Conservation (phyloP, 2,329 filamentous ascomycete species). For the Penicillium sp. region DNA sequence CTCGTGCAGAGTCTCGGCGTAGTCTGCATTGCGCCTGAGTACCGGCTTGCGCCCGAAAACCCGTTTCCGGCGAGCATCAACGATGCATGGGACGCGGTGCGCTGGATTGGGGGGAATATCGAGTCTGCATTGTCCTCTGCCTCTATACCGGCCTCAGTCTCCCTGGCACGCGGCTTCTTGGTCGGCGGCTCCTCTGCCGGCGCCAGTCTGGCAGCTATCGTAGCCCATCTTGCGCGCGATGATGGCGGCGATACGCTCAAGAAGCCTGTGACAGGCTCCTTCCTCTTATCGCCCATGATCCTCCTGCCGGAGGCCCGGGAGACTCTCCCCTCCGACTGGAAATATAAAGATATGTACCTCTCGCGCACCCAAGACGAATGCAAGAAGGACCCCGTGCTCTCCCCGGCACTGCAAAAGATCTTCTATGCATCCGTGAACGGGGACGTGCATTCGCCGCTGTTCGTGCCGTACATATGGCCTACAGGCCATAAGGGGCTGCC, state of each 20-base stretch:
- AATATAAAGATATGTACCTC: conserved; percentile 15
- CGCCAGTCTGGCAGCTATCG: conserved; percentile 32
- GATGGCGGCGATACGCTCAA: conserved; percentile 28
- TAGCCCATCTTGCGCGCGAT: conserved; percentile 32
- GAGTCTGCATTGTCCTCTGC: conserved; percentile 39
- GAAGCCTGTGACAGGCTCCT: conserved; percentile 45
- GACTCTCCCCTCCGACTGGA: conserved; percentile 17
- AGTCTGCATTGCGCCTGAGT: conserved; percentile 22
- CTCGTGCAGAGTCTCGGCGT: conserved; percentile 14
- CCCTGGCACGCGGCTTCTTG: conserved; percentile 45
- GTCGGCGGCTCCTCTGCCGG: conserved; percentile 49
- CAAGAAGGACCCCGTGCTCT: conserved; percentile 22
- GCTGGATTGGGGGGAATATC: conserved; percentile 27
- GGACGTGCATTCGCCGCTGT: neutral
- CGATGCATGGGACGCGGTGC: conserved; percentile 33
- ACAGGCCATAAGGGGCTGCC: conserved; percentile 36
- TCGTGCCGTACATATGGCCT: conserved; percentile 9
- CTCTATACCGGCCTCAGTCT: conserved; percentile 34
- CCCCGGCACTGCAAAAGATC: conserved; percentile 23
- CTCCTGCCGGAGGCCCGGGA: conserved; percentile 30
- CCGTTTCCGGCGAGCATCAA: conserved; percentile 36
- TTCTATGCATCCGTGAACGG: conserved; percentile 2
- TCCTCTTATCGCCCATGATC: conserved; percentile 21
- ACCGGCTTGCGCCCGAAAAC: conserved; percentile 37
- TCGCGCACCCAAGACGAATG: conserved; percentile 28